Base-by-base conservation (phyloP, 1,284 basidiomycete species). In the Cystobasidium pallidum region DNA sequence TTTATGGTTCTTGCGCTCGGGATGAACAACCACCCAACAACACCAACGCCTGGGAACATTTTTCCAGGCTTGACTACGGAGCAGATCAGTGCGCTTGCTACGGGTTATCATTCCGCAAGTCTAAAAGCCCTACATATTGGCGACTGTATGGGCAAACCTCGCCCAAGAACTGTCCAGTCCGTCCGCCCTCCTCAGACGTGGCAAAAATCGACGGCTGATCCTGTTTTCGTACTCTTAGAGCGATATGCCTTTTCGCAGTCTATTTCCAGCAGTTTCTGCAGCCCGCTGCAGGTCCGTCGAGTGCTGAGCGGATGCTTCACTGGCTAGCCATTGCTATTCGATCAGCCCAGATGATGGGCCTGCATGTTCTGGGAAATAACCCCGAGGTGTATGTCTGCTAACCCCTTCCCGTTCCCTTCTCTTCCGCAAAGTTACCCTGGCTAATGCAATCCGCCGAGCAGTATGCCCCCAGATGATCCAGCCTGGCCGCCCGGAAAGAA, bases 1-100 rank as follows among this genome's bases (percentile, higher is more conserved):
- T 76, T 74, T 51, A 77, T 77, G 75, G 74, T 76, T 28, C 71
- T 77, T 49, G 75, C 77, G 6, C 75, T 77, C 49, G 75, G 75
- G 32, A 74, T 77, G 62, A 75, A 75, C 21, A 76, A 75, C 2
- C 76, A 75, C 55, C 76, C 74, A 67, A 47, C 65, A 11, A 62
- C 65, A 4, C 72, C 75, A 3, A 70, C 75, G 13, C 28, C 61
- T 26, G 74, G 71, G n/a, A 73, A 73, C 36, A 55, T 75, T 3
- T 77, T 77, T 34, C 70, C 67, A 2, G 76, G 76, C 1, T 57
- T 76, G 51, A 41, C 66, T 30, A 75, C 75, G 54, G 21, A 36
- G 11, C 76, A 75, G 36, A 41, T 77, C 51, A 66, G 71, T 15
- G 75, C 76, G 32, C 62, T 77, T 8, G 75, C 77, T 21, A 57